phyloP scores from a whole-genome alignment of 805 yeast species.

The Kazachstania viticola region DNA sequence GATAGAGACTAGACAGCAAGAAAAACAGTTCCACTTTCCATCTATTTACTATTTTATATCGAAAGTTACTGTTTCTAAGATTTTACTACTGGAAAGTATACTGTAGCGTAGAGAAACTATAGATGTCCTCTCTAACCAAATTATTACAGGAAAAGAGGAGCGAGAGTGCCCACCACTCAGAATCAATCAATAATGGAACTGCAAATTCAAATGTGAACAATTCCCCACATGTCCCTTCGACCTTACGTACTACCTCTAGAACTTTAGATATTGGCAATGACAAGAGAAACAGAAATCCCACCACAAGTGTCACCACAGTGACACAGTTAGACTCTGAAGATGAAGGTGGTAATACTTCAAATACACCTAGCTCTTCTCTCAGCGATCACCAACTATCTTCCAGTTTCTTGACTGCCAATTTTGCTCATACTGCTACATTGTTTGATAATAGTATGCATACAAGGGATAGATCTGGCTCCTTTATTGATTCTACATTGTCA shows the following conservation, averaged over 20 bases:
- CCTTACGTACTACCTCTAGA: slow-evolving; percentile 8
- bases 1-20: too few relatives aligned
- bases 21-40: too few relatives aligned
- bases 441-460: slow-evolving; percentile 13
- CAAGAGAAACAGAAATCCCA: slow-evolving; percentile 7
- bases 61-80: too few relatives aligned
- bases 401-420: slow-evolving; percentile 25
- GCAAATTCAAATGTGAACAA: background rate
- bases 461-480: slow-evolving; percentile 16
- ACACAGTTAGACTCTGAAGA: slow-evolving; percentile 20
- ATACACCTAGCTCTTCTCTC: slow-evolving; percentile 7
- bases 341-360: slow-evolving; percentile 9
- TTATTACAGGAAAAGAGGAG: slow-evolving; percentile 24
- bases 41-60: too few relatives aligned
- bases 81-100: too few relatives aligned
- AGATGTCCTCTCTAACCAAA: slow-evolving; percentile 26
- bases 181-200: background rate
- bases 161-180: slow-evolving; percentile 7
- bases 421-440: slow-evolving; percentile 27
- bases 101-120: too few relatives aligned
- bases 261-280: slow-evolving; percentile 10
- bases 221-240: slow-evolving; percentile 2
- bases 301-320: slow-evolving; percentile 21
- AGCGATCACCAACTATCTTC: slow-evolving; percentile 12
- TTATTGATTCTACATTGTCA: slow-evolving; percentile 9